Evolutionary conservation across 805 yeast genomes (phyloP).

Genomic region (Candida cerambycidarum): DNA sequence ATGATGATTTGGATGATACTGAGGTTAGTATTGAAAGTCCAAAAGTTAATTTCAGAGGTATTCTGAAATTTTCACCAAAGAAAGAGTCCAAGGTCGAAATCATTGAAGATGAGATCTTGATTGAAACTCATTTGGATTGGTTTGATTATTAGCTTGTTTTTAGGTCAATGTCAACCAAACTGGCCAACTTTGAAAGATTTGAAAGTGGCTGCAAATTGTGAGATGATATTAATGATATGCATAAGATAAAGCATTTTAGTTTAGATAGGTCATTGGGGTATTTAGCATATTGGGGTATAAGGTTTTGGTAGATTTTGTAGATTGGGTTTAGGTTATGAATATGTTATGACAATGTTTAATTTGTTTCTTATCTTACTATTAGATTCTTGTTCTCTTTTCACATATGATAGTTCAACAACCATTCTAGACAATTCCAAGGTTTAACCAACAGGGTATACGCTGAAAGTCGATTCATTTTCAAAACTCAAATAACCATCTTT

Average conservation of each 20-base stretch:
- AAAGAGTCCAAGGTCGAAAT: conserved; percentile 3
- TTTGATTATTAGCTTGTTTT: conserved; percentile 12
- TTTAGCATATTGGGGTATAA: neutral
- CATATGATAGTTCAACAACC: too few species aligned
- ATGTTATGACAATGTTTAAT: conserved; percentile 1
- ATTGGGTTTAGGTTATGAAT: conserved; percentile 1
- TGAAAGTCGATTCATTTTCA: too few species aligned
- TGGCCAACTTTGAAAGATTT: neutral
- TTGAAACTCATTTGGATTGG: conserved; percentile 17
- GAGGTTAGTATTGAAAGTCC: neutral
- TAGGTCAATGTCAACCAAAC: too few species aligned
- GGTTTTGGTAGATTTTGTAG: neutral
- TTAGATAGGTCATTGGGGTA: neutral
- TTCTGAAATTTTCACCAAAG: conserved; percentile 1
- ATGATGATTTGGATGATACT: conserved; percentile 14
- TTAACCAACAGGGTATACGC: too few species aligned
- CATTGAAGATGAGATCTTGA: conserved; percentile 11
- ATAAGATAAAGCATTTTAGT: neutral
- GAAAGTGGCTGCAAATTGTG: neutral
- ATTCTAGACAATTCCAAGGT: too few species aligned
- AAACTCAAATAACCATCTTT: too few species aligned
- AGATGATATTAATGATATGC: neutral
- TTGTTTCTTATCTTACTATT: neutral
- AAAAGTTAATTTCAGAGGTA: neutral
- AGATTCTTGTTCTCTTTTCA: too few species aligned